phyloP scores from a whole-genome alignment of 2,329 filamentous ascomycete genomes.

The Cryphonectria nitschkei region DNA sequence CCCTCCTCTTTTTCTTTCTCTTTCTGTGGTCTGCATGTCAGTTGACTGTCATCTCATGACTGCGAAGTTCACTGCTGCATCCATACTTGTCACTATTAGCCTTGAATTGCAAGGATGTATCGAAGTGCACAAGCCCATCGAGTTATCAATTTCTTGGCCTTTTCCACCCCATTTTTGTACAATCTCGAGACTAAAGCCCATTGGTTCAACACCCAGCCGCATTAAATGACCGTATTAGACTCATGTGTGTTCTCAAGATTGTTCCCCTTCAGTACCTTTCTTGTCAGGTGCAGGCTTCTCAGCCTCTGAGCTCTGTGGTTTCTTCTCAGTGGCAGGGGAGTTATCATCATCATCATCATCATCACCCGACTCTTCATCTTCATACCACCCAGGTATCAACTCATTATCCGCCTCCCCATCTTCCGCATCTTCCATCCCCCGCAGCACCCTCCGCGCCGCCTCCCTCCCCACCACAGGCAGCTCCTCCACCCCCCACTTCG shows the following conservation, averaged over 20 bases:
- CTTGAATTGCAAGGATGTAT: not conserved
- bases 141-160: not conserved
- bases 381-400: constrained; percentile 43
- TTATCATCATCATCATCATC: constrained; percentile 31
- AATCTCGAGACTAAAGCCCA: not conserved
- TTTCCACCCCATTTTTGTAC: not conserved
- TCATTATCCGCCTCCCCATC: constrained; percentile 50
- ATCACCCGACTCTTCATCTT: constrained; percentile 31
- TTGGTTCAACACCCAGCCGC: not conserved
- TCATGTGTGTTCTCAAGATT: not conserved
- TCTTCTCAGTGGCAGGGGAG: not conserved
- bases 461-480: constrained; percentile 46
- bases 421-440: constrained; percentile 39
- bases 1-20: too few relatives aligned
- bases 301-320: not conserved
- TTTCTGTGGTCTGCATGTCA: not conserved
- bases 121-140: not conserved
- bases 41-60: not conserved
- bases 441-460: constrained; percentile 43
- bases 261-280: not conserved
- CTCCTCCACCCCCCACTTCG: constrained; percentile 40
- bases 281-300: not conserved
- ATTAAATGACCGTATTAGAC: not conserved
- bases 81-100: too few relatives aligned
- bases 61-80: not conserved